Percentiles rank a stretch among this genome's conserved stretches.
Conservation (phyloP, 1,284 basidiomycete genomes). For the Leccinum pseudoinsigne region DNA sequence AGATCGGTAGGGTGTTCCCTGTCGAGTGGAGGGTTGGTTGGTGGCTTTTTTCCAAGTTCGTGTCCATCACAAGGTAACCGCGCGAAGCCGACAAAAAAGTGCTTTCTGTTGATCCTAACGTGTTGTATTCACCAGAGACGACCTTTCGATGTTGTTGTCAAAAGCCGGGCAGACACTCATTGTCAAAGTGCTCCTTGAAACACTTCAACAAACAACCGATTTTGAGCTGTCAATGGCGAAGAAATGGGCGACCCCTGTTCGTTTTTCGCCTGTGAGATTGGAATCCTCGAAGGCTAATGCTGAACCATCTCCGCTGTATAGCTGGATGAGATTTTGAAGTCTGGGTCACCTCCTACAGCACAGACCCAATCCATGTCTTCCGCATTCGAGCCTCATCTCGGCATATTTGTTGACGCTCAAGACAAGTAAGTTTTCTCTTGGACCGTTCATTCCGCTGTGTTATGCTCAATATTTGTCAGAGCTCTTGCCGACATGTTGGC, state of each 20-base stretch:
- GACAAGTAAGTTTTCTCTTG: slow-evolving; percentile 63
- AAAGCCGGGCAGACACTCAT: slow-evolving; percentile 72
- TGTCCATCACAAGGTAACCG: slow-evolving; percentile 79
- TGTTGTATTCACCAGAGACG: slow-evolving; percentile 53
- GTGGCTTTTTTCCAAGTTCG: slow-evolving; percentile 79
- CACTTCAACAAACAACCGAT: slow-evolving; percentile 81
- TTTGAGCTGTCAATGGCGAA: slow-evolving; percentile 81
- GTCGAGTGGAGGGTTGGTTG: slow-evolving; percentile 81
- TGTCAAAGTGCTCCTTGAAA: slow-evolving; percentile 80
- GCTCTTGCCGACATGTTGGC: slow-evolving; percentile 81
- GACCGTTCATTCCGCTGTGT: neutral
- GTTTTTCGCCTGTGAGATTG: slow-evolving; percentile 28
- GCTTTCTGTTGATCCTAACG: neutral
- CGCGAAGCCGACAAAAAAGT: slow-evolving; percentile 1
- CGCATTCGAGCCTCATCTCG: slow-evolving; percentile 91
- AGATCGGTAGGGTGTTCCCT: slow-evolving; percentile 84
- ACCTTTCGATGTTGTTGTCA: slow-evolving; percentile 63
- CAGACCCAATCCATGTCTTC: slow-evolving; percentile 70
- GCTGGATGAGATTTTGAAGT: slow-evolving; percentile 64
- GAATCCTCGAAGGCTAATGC: neutral
- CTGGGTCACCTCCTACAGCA: slow-evolving; percentile 47
- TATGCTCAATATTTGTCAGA: slow-evolving; percentile 38
- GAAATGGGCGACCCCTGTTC: slow-evolving; percentile 77
- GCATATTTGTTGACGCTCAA: slow-evolving; percentile 94
- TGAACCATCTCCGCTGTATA: slow-evolving; percentile 25